Evolutionary conservation across 495 filamentous ascomycete species (phyloP), one percentile per base, ranked within the genome.

Genomic region (Penicillium nucicola): DNA sequence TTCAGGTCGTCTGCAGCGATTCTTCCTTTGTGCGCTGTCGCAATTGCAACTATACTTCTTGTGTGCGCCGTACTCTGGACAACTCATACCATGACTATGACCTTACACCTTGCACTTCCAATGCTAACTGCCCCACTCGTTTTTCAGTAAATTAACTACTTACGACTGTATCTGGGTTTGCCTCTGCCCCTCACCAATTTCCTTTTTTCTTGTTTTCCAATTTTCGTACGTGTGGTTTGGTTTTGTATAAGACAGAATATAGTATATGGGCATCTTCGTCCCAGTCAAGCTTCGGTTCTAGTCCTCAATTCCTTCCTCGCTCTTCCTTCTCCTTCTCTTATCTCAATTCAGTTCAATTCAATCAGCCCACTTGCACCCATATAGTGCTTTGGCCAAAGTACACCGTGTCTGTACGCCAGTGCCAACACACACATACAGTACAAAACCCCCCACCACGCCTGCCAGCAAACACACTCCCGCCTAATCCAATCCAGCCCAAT

Each of bases 101-200:
- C n/a, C n/a, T n/a, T n/a, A n/a, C n/a, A n/a, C 53, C 48, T 43
- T 22, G 23, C 51, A 50, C 48, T 43, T 22, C 22, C 51, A 50
- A 54, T 52, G 50, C 45, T 42, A 32, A 52, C 40, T 28, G 55
- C 61, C 61, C 61, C 61, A 62, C 61, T 52, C 28, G 49, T 56
- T 62, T 44, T 41, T n/a, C 11, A 23, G 42, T 28, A 28, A 47
- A 57, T 28, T 47, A 58, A 55, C 45, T 50, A 25, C n/a, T n/a
- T n/a, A n/a, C n/a, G n/a, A n/a, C 20, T 51, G 49, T 57, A 49
- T 57, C 52, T 55, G 39, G 39, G 39, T 37, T 5, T 30, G 19
- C 47, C 35, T 22, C 37, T 45, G 40, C 35, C 32, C 43, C 38
- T 45, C 48, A 58, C 48, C 56, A 45, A 56, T 42, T 42, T 45